Percentiles rank a stretch among this genome's conserved stretches.
Evolutionary conservation across 1,284 basidiomycete species (phyloP).

Genomic region (Vanrija humicola): DNA sequence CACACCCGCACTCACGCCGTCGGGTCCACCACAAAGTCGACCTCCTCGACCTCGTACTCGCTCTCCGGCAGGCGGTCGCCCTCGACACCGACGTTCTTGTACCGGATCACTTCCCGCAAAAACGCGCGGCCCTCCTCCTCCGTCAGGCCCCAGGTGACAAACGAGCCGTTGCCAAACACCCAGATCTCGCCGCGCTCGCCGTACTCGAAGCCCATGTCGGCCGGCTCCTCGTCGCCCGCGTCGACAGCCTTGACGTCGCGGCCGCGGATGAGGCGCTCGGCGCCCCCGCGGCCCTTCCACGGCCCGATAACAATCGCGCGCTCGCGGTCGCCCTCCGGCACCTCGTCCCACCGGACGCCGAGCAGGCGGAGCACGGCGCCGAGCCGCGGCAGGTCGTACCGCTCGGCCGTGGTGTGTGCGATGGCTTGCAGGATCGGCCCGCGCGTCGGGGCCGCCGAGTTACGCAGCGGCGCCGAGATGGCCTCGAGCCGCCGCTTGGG

Average conservation of each 20-base stretch:
- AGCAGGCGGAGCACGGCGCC: conserved; percentile 29
- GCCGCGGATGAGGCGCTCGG: conserved; percentile 35
- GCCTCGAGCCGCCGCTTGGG: conserved; percentile 48
- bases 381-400: conserved; percentile 43
- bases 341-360: conserved; percentile 45
- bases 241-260: conserved; percentile 27
- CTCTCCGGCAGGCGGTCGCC: conserved; percentile 55
- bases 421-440: conserved; percentile 49
- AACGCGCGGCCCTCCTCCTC: conserved; percentile 72
- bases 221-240: conserved; percentile 49
- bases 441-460: conserved; percentile 40
- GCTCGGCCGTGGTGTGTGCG: conserved; percentile 48
- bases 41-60: conserved; percentile 77
- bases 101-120: conserved; percentile 59
- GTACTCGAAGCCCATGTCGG: conserved; percentile 44
- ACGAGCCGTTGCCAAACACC: conserved; percentile 76
- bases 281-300: conserved; percentile 46
- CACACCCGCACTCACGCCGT: conserved; percentile 59
- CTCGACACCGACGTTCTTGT: conserved; percentile 56
- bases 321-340: conserved; percentile 45
- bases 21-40: conserved; percentile 85
- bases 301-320: conserved; percentile 46
- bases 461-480: conserved; percentile 45
- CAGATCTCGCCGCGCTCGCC: conserved; percentile 78
- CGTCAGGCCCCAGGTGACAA: conserved; percentile 82